Conservation (phyloP, 2,329 filamentous ascomycete species). For the Fusarium burgessii region DNA sequence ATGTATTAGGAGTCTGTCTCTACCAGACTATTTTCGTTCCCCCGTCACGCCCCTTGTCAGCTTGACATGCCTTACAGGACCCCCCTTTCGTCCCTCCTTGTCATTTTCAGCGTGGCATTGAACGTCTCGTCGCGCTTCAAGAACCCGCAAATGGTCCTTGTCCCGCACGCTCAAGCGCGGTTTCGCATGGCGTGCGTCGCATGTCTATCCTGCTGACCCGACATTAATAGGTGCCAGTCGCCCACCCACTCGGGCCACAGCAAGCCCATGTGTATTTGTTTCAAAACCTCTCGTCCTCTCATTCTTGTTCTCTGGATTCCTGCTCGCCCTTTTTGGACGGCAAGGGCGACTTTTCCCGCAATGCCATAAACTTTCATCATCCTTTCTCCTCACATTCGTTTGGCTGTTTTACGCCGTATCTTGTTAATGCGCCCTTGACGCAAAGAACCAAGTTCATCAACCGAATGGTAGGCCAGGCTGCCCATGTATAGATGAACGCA, state of each 20-base stretch:
- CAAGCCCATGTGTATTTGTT: constrained; percentile 44
- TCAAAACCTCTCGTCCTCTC: constrained; percentile 43
- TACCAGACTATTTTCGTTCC: constrained; percentile 33
- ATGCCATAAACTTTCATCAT: constrained; percentile 44
- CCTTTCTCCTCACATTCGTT: constrained; percentile 42
- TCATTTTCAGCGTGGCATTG: constrained; percentile 46
- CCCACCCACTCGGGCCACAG: constrained; percentile 40
- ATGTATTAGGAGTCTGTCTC: constrained; percentile 25
- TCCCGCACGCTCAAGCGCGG: constrained; percentile 42
- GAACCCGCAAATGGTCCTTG: constrained; percentile 37
- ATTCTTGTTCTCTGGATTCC: constrained; percentile 31
- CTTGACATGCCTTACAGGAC: constrained; percentile 35
- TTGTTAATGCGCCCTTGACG: constrained; percentile 23
- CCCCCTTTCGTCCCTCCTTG: constrained; percentile 44
- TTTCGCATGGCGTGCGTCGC: constrained; percentile 42
- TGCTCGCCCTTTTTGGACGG: constrained; percentile 40
- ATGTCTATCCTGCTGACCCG: constrained; percentile 43
- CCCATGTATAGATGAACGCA: constrained; percentile 42
- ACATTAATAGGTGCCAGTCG: constrained; percentile 48
- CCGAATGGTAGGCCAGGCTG: constrained; percentile 43
- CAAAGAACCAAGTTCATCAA: constrained; percentile 29
- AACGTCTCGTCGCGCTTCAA: constrained; percentile 43
- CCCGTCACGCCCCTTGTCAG: constrained; percentile 38
- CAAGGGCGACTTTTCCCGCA: constrained; percentile 42
- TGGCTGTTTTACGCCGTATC: constrained; percentile 26